phyloP scores from a whole-genome alignment of 305 asterid species.

The Solanum hybrid region DNA sequence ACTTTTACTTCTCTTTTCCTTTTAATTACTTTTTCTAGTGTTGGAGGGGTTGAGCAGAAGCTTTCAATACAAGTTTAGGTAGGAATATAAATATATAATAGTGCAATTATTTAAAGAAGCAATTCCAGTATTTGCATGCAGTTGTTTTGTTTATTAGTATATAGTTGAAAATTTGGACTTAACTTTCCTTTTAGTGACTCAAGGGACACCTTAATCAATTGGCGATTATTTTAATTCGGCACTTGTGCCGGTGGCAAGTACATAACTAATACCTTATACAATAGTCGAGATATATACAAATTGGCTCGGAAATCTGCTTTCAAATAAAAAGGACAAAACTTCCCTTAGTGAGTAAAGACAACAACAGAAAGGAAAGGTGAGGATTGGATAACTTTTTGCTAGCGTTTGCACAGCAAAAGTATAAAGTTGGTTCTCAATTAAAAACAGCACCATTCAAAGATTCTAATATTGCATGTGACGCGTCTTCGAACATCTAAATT shows the following conservation, averaged over 20 bases:
- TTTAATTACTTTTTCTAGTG: neutral
- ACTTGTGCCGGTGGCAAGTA: neutral
- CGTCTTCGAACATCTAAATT: neutral
- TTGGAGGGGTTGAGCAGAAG: neutral
- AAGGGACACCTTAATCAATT: neutral
- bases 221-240: neutral
- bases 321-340: neutral
- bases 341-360: neutral
- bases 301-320: neutral
- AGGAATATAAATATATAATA: neutral
- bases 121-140: neutral
- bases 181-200: neutral
- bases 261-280: neutral
- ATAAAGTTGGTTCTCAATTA: neutral
- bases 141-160: neutral
- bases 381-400: neutral
- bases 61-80: neutral
- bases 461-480: constrained; percentile 3
- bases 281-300: neutral
- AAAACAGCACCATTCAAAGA: neutral
- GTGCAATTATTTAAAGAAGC: neutral
- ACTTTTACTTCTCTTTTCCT: neutral
- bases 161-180: neutral
- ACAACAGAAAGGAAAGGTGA: neutral
- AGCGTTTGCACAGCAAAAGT: neutral